Conservation (phyloP, 1,284 basidiomycete species). For the Sporisorium reilianum region DNA sequence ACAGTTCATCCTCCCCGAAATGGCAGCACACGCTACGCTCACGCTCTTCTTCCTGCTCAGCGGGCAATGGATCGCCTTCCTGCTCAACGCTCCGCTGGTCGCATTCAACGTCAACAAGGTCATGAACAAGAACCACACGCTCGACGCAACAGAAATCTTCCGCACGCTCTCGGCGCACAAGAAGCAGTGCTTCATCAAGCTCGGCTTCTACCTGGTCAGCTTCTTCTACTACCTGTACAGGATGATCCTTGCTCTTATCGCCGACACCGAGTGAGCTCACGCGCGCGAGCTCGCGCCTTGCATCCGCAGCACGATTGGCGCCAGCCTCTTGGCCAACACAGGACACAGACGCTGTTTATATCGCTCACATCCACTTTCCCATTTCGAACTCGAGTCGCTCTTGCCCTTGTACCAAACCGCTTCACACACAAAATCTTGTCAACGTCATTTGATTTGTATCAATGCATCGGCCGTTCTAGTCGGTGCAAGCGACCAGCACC, state of each 20-base stretch:
- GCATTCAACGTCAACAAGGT: constrained; percentile 97
- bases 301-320: no score
- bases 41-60: constrained; percentile 80
- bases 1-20: constrained; percentile 97
- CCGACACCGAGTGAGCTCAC: constrained; percentile 45
- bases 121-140: constrained; percentile 94
- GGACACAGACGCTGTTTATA: neutral
- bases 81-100: constrained; percentile 90
- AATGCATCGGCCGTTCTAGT: no score
- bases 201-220: constrained; percentile 66
- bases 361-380: neutral
- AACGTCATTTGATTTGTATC: no score
- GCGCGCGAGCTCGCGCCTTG: no score
- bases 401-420: neutral
- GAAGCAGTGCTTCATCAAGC: constrained; percentile 80
- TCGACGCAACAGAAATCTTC: constrained; percentile 99
- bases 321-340: no score
- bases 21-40: constrained; percentile 86
- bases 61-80: constrained; percentile 89
- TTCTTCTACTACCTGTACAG: constrained; percentile 70
- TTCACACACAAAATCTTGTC: neutral
- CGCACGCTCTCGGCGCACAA: constrained; percentile 92
- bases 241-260: constrained; percentile 59
- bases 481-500: no score
- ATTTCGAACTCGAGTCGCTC: no score